Evolutionary conservation across 441 rosid species (phyloP).

Genomic region (Aleurites moluccanus): DNA sequence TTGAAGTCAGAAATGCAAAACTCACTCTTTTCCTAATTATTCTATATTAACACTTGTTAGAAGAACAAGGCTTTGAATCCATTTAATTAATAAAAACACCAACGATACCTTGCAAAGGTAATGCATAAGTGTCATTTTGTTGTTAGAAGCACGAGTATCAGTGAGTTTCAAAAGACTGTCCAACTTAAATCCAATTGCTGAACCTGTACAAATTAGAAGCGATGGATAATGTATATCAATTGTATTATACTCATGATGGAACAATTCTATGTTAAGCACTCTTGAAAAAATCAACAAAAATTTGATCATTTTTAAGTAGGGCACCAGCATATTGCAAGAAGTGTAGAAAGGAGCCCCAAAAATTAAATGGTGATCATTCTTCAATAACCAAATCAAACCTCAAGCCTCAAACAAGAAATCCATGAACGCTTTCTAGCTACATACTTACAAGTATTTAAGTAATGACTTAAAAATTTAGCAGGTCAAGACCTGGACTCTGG

Average conservation of each 20-base stretch:
- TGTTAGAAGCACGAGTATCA: slow-evolving; percentile 90
- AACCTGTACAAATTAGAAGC: slow-evolving; percentile 53
- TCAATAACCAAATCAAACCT: not conserved
- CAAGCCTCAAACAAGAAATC: not conserved
- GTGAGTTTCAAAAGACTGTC: slow-evolving; percentile 93
- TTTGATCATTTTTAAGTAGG: not conserved
- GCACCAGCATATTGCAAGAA: not conserved
- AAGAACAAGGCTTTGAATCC: not conserved
- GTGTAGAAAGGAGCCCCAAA: not conserved
- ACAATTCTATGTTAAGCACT: not conserved
- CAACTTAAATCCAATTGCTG: slow-evolving; percentile 98
- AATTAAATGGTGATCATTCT: not conserved
- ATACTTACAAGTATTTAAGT: not conserved
- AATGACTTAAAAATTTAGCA: not conserved
- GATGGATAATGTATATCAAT: slow-evolving; percentile 22
- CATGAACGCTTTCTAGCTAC: not conserved
- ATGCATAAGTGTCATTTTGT: slow-evolving; percentile 98
- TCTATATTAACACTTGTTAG: not conserved
- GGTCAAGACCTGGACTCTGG: not conserved
- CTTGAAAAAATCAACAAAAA: not conserved
- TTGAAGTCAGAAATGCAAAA: slow-evolving; percentile 11
- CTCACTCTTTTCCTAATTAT: not conserved
- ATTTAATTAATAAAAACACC: not conserved
- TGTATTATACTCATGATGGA: not conserved
- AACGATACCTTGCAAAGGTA: slow-evolving; percentile 88